These are phyloP conservation scores for Phymatotrichopsis omnivora DNA, from an alignment of 2,329 filamentous ascomycete species.

Conservation along the genomic window DNA sequence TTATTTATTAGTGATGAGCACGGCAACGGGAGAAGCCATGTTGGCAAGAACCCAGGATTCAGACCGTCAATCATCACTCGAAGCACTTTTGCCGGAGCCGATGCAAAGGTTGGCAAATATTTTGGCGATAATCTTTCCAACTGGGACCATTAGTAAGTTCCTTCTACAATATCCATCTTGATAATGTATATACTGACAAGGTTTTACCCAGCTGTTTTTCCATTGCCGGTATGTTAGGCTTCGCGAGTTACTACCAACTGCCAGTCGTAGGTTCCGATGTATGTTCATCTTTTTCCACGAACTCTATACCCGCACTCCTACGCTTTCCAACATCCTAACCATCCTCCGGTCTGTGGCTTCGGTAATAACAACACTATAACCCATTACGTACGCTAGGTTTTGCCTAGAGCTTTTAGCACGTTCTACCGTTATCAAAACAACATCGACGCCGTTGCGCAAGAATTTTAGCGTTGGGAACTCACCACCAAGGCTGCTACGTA, in stretches of 20 bases:
- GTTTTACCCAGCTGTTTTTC: slow-evolving; percentile 22
- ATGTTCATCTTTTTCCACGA: too few species aligned
- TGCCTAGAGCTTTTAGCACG: slow-evolving; percentile 60
- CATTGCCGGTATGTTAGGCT: slow-evolving; percentile 34
- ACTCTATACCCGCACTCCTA: too few species aligned
- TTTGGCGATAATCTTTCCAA: slow-evolving; percentile 40
- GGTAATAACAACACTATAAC: slow-evolving; percentile 54
- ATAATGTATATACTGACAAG: not conserved
- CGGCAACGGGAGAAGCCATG: slow-evolving; percentile 65
- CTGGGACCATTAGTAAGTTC: slow-evolving; percentile 28
- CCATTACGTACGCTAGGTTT: slow-evolving; percentile 66
- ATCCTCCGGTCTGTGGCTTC: slow-evolving; percentile 63
- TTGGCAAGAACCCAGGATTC: slow-evolving; percentile 52
- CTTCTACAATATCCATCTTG: not conserved
- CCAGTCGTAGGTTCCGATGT: slow-evolving; percentile 60
- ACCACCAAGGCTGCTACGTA: slow-evolving; percentile 55
- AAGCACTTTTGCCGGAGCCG: slow-evolving; percentile 68
- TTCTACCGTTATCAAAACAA: slow-evolving; percentile 69
- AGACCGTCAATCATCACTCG: slow-evolving; percentile 78
- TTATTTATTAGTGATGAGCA: slow-evolving; percentile 49
- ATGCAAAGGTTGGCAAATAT: slow-evolving; percentile 71
- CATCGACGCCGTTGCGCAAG: slow-evolving; percentile 46
- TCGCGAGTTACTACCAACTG: slow-evolving; percentile 55
- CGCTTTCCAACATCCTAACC: too few species aligned
- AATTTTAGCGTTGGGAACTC: slow-evolving; percentile 60